phyloP scores from a whole-genome alignment of 192 early-diverging fungal genomes.

The Coemansia sp. region DNA sequence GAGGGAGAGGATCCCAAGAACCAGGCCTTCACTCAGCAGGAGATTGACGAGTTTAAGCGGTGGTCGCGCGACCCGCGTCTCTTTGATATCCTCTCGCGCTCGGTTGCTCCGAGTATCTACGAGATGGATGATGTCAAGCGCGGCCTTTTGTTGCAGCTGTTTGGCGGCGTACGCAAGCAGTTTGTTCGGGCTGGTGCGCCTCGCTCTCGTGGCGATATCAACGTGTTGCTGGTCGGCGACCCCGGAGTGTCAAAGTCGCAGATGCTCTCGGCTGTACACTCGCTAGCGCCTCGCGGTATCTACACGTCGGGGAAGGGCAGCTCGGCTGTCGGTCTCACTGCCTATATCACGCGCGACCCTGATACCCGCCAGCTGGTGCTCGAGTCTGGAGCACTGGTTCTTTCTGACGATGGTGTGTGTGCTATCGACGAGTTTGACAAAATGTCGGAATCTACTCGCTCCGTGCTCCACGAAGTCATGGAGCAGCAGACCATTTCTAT shows the following conservation, averaged over 20 bases:
- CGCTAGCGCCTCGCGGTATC: slow-evolving; percentile 90
- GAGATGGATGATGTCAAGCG: slow-evolving; percentile 92
- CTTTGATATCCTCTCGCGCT: slow-evolving; percentile 73
- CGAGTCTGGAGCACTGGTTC: slow-evolving; percentile 94
- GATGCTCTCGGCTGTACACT: slow-evolving; percentile 87
- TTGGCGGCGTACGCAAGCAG: slow-evolving; percentile 78
- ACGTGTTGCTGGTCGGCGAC: slow-evolving; percentile 97
- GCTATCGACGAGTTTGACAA: slow-evolving; percentile 99
- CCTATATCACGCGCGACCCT: slow-evolving; percentile 88
- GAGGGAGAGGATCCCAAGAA: slow-evolving; percentile 41
- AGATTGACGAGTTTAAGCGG: slow-evolving; percentile 62
- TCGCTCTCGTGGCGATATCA: slow-evolving; percentile 96
- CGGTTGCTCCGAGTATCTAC: slow-evolving; percentile 87
- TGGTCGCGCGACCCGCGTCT: slow-evolving; percentile 69
- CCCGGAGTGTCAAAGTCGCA: slow-evolving; percentile 98
- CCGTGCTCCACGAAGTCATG: slow-evolving; percentile 99
- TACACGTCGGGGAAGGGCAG: slow-evolving; percentile 95
- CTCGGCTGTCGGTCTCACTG: slow-evolving; percentile 95
- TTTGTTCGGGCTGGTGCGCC: slow-evolving; percentile 84
- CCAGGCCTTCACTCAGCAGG: slow-evolving; percentile 47
- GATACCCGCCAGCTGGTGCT: slow-evolving; percentile 93
- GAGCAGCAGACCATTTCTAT: slow-evolving; percentile 99
- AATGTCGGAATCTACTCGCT: slow-evolving; percentile 94
- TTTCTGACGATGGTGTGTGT: slow-evolving; percentile 97
- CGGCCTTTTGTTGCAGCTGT: slow-evolving; percentile 68